Conservation (phyloP, 768 basidiomycete species). For the Chiua virens region DNA sequence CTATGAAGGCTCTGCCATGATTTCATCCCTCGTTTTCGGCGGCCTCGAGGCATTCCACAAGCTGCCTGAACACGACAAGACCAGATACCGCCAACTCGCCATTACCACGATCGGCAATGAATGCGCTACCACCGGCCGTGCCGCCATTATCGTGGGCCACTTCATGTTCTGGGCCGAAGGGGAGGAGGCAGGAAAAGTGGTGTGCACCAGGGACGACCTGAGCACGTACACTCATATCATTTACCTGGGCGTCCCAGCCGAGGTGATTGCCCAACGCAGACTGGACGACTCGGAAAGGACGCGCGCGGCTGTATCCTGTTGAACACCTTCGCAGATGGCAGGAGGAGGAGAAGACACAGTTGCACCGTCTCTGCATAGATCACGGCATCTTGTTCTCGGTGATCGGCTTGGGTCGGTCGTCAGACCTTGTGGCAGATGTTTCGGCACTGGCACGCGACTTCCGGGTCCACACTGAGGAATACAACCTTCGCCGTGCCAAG, state of each 20-base stretch:
- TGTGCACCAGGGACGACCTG: constrained; percentile 15
- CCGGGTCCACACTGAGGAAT: constrained; percentile 12
- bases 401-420: constrained; percentile 8
- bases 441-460: constrained; percentile 9
- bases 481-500: constrained; percentile 12
- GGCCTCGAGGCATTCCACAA: constrained; percentile 12
- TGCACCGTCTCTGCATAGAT: constrained; percentile 15
- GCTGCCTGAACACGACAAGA: constrained; percentile 13
- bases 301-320: constrained; percentile 7
- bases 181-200: constrained; percentile 15
- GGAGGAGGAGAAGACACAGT: constrained; percentile 14
- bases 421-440: constrained; percentile 13
- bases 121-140: constrained; percentile 8
- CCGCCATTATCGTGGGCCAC: constrained; percentile 11
- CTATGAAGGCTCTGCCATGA: constrained; percentile 14
- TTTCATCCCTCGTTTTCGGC: constrained; percentile 12
- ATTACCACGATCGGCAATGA: constrained; percentile 10
- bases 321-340: constrained; percentile 16
- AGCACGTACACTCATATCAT: constrained; percentile 17
- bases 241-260: constrained; percentile 9
- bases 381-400: constrained; percentile 15
- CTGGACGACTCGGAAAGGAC: constrained; percentile 7
- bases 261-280: constrained; percentile 16
- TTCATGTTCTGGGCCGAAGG: constrained; percentile 17
- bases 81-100: constrained; percentile 12